phyloP scores from a whole-genome alignment of 768 basidiomycete genomes.

The Myochromella boudieri region DNA sequence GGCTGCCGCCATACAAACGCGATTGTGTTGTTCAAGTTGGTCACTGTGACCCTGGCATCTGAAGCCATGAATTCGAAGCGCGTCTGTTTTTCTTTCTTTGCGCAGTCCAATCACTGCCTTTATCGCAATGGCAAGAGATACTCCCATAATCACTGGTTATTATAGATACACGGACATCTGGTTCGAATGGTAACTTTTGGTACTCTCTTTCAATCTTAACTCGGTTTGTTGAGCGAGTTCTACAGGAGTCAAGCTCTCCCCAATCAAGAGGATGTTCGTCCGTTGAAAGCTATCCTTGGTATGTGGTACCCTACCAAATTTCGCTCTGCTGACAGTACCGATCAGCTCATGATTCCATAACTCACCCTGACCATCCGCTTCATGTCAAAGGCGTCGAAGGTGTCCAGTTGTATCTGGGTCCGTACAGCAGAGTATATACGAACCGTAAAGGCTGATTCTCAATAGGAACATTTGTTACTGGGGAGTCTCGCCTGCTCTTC shows the following conservation, averaged over 20 bases:
- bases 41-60: conserved; percentile 8
- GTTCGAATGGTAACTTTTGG: conserved; percentile 64
- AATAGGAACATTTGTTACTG: conserved; percentile 64
- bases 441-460: background rate
- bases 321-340: background rate
- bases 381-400: conserved; percentile 63
- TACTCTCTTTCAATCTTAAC: background rate
- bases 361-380: conserved; percentile 72
- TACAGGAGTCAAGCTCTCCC: conserved; percentile 57
- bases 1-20: conserved; percentile 11
- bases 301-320: conserved; percentile 5
- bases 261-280: conserved; percentile 55
- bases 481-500: conserved; percentile 78
- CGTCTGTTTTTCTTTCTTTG: conserved; percentile 7
- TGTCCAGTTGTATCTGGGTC: conserved; percentile 71
- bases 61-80: conserved; percentile 1
- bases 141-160: conserved; percentile 62
- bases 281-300: conserved; percentile 70
- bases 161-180: conserved; percentile 86
- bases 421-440: conserved; percentile 4
- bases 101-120: conserved; percentile 3
- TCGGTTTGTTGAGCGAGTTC: conserved; percentile 3
- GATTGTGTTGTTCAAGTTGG: conserved; percentile 9
- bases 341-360: conserved; percentile 63
- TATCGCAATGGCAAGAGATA: conserved; percentile 25